phyloP scores from a whole-genome alignment of 179 eudicot species.

The Vitellaria paradoxa region DNA sequence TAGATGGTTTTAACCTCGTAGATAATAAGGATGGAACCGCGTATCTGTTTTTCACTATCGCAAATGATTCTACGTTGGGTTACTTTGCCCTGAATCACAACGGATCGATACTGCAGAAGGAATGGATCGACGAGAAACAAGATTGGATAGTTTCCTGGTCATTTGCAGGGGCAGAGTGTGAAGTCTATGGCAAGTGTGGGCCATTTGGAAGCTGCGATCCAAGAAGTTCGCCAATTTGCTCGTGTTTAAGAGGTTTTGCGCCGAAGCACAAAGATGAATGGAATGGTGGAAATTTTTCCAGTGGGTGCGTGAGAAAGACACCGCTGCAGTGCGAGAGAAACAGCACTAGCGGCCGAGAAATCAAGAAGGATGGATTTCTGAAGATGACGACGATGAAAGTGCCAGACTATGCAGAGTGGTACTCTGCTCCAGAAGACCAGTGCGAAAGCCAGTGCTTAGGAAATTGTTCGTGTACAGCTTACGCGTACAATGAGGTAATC shows the following conservation, averaged over 20 bases:
- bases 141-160: slow-evolving; percentile 23
- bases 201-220: slow-evolving; percentile 35
- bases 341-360: not conserved
- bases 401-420: slow-evolving; percentile 26
- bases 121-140: slow-evolving; percentile 15
- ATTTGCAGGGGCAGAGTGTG: slow-evolving; percentile 26
- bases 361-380: slow-evolving; percentile 29
- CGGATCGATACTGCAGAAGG: slow-evolving; percentile 23
- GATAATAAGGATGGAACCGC: slow-evolving; percentile 26
- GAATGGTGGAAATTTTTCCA: slow-evolving; percentile 35
- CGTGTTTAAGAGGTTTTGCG: slow-evolving; percentile 37
- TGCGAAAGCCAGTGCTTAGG: slow-evolving; percentile 32
- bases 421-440: not conserved
- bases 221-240: slow-evolving; percentile 20
- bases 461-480: slow-evolving; percentile 44
- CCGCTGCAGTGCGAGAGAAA: slow-evolving; percentile 29
- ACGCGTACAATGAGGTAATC: slow-evolving; percentile 26
- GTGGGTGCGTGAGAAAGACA: slow-evolving; percentile 37
- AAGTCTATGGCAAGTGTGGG: slow-evolving; percentile 39
- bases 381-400: slow-evolving; percentile 27
- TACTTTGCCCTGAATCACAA: slow-evolving; percentile 22
- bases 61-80: slow-evolving; percentile 11
- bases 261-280: slow-evolving; percentile 38
- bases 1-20: slow-evolving; percentile 32
- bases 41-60: slow-evolving; percentile 23